These are phyloP conservation scores for Thymus quinquecostatus DNA, from an alignment of 257 asterid species.

Conservation along the genomic window DNA sequence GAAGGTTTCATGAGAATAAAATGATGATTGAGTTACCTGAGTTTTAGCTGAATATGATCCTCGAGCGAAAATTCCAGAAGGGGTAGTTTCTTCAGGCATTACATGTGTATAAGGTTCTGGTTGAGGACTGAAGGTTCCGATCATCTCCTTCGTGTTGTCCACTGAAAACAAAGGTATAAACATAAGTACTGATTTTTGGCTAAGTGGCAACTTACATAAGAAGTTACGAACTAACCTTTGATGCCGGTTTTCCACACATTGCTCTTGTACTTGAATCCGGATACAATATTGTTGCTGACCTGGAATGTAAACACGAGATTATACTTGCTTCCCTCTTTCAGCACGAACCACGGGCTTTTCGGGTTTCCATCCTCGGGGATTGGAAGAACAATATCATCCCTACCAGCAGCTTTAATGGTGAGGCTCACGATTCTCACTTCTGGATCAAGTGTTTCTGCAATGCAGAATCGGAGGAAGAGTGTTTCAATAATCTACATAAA, in stretches of 20 bases:
- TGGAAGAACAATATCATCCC: slow-evolving; percentile 66
- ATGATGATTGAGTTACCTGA: slow-evolving; percentile 49
- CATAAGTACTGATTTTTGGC: neutral
- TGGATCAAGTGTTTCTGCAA: slow-evolving; percentile 74
- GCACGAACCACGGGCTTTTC: slow-evolving; percentile 64
- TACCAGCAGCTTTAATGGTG: slow-evolving; percentile 64
- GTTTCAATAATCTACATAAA: neutral
- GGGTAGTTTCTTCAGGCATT: slow-evolving; percentile 96
- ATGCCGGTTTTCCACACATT: slow-evolving; percentile 83
- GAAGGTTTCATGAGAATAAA: neutral
- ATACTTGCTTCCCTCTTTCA: slow-evolving; percentile 82
- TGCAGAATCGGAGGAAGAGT: slow-evolving; percentile 8
- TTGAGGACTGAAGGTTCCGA: slow-evolving; percentile 98
- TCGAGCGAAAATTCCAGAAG: slow-evolving; percentile 89
- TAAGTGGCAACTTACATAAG: slow-evolving; percentile 12
- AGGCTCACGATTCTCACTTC: slow-evolving; percentile 79
- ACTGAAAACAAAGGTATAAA: slow-evolving; percentile 46
- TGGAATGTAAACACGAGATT: slow-evolving; percentile 59
- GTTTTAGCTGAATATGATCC: slow-evolving; percentile 93
- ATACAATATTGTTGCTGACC: slow-evolving; percentile 75
- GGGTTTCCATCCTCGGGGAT: slow-evolving; percentile 74
- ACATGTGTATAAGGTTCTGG: slow-evolving; percentile 76
- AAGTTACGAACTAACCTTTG: slow-evolving; percentile 51
- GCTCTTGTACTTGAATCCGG: slow-evolving; percentile 79
- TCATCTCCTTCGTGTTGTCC: slow-evolving; percentile 91